phyloP scores from a whole-genome alignment of 2,329 filamentous ascomycete species.

The Fusarium brevicatenulatum region DNA sequence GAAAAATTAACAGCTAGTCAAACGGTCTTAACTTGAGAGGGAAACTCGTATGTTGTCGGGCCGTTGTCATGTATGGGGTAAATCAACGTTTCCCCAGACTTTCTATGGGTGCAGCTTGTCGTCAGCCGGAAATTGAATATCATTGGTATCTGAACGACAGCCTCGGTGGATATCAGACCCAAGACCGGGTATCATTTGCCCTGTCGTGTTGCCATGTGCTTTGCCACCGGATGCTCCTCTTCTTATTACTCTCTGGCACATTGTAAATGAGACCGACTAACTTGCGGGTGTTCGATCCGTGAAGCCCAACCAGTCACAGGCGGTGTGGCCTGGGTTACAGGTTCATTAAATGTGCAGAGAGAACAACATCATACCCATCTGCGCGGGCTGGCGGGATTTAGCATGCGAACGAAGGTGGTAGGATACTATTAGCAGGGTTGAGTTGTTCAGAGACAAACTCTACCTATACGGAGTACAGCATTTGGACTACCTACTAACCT shows the following conservation, averaged over 20 bases:
- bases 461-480: background rate
- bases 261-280: constrained; percentile 18
- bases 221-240: constrained; percentile 5
- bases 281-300: constrained; percentile 28
- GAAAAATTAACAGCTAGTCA: background rate
- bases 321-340: background rate
- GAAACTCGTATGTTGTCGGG: constrained; percentile 6
- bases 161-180: constrained; percentile 18
- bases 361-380: background rate
- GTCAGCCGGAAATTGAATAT: background rate
- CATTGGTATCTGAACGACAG: constrained; percentile 12
- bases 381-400: background rate
- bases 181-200: constrained; percentile 1
- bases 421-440: background rate
- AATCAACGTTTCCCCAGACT: constrained; percentile 22
- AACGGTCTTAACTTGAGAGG: background rate
- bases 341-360: constrained; percentile 17
- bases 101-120: background rate
- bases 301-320: constrained; percentile 18
- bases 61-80: constrained; percentile 8
- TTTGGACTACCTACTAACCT: background rate
- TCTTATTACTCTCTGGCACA: constrained; percentile 3
- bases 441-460: background rate
- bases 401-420: background rate
- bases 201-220: constrained; percentile 14